Evolutionary conservation across 441 rosid genomes (phyloP).

Genomic region (Pelargonium cotyledonis): DNA sequence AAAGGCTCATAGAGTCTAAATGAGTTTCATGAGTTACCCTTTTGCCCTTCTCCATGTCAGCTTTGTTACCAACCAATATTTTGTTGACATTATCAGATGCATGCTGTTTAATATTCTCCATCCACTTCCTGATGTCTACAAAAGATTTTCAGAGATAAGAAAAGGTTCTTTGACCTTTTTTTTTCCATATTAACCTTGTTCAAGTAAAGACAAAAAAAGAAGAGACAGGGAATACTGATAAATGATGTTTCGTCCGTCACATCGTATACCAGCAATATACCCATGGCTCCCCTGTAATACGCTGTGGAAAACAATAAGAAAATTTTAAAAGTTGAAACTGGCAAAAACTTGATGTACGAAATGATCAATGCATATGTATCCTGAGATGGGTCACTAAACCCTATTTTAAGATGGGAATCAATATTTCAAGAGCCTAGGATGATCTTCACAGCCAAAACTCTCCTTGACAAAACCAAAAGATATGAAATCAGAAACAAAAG

Average conservation of each 20-base stretch:
- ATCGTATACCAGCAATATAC: slow-evolving; percentile 87
- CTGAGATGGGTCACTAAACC: too few species aligned
- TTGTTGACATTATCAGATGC: slow-evolving; percentile 85
- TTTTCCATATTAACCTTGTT: too few species aligned
- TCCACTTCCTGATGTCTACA: slow-evolving; percentile 75
- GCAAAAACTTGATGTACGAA: too few species aligned
- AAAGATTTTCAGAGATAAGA: too few species aligned
- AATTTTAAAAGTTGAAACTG: too few species aligned
- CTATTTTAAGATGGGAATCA: too few species aligned
- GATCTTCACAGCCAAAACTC: too few species aligned
- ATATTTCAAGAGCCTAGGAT: too few species aligned
- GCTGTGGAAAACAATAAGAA: slow-evolving; percentile 34
- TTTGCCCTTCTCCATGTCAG: slow-evolving; percentile 93
- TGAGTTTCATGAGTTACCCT: slow-evolving; percentile 38
- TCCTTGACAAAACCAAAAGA: too few species aligned
- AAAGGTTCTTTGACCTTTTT: too few species aligned
- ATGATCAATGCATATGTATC: too few species aligned
- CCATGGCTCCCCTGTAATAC: slow-evolving; percentile 94
- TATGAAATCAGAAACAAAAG: too few species aligned
- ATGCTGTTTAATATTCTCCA: slow-evolving; percentile 79
- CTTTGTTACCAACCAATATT: slow-evolving; percentile 81
- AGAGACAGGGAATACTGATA: slow-evolving; percentile 53
- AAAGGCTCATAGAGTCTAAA: background rate
- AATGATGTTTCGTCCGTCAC: slow-evolving; percentile 93
- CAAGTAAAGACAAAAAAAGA: background rate